Base-by-base conservation (phyloP, 1,284 basidiomycete species). In the Agroathelia rolfsii region DNA sequence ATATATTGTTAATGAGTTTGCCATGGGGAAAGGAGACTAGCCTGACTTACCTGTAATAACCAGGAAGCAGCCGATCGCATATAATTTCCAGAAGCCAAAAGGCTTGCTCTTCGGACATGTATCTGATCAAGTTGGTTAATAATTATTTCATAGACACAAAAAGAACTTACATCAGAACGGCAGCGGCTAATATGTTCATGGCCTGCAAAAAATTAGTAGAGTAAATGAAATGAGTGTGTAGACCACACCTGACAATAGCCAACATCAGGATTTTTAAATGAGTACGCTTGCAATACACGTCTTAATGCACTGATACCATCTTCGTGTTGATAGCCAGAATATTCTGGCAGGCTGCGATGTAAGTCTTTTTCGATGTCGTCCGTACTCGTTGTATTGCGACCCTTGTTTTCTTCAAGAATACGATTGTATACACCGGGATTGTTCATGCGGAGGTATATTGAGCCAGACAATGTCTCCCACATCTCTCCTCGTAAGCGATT, bases 351-450 rank as follows among this genome's bases (percentile, higher is more conserved):
- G 59, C 86, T 90, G 13, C 95, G 74, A 58, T 96, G 94, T 24
- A 99, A 60, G 54, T 99, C 95, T 59, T 99, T 99, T 60, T 98
- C 95, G 31, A 99, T 99, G 54, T 99, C 95, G 53, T 99, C 95
- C 0, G 94, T 95, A 47, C 88, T 92, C 6, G 85, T 85, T 33
- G 74, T 92, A 14, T 75, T 77, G 38, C 80, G 72, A 8, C 88
- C 92, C 36, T 72, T 68, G 53, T 94, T 82, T 34, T 88, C 77
- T 32, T 76, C 72, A 6, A 96, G 59, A 17, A 97, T 67, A 4
- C 69, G 65, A n/a, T 77, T 66, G 53, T 96, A 99, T 43, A 76
- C 69, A 12, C 92, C 86, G 1, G 86, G 88, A 43, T 95, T 82
- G 28, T 77, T 69, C 48, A 88, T 92, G 7, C 95, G 88, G 16